phyloP scores from a whole-genome alignment of 208 protist genomes.

The Crithidia acanthocephali region DNA sequence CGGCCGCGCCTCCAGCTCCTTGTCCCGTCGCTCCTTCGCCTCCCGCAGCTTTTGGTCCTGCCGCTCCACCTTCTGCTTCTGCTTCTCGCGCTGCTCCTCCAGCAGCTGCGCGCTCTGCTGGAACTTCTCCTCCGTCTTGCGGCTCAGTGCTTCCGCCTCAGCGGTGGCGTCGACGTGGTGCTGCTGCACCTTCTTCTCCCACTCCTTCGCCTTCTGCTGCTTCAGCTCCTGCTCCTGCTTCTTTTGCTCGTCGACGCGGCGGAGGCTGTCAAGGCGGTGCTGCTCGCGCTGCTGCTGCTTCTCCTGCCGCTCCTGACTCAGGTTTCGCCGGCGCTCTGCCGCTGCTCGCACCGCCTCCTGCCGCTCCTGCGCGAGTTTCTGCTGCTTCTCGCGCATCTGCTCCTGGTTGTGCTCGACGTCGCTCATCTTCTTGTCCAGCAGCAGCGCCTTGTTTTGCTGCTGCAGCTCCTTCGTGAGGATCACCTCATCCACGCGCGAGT shows the following conservation, averaged over 20 bases:
- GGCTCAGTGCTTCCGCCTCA: constrained; percentile 43
- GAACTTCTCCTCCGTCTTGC: constrained; percentile 66
- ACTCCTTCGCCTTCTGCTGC: constrained; percentile 63
- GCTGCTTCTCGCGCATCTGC: constrained; percentile 68
- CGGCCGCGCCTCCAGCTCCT: constrained; percentile 27
- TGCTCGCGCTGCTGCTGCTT: constrained; percentile 73
- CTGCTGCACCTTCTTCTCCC: constrained; percentile 72
- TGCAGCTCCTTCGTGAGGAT: constrained; percentile 73
- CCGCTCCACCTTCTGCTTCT: constrained; percentile 70
- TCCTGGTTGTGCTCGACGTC: constrained; percentile 81
- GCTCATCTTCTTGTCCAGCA: constrained; percentile 79
- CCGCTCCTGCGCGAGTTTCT: constrained; percentile 61
- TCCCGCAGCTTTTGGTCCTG: constrained; percentile 60
- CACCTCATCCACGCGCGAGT: constrained; percentile 81
- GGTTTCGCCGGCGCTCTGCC: constrained; percentile 66
- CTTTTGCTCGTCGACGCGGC: constrained; percentile 78
- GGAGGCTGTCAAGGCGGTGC: constrained; percentile 53
- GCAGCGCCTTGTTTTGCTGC: constrained; percentile 71
- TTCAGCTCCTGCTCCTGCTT: constrained; percentile 53
- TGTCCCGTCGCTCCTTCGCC: constrained; percentile 41
- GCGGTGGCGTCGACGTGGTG: constrained; percentile 51
- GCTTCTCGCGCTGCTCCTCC: constrained; percentile 73
- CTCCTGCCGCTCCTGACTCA: constrained; percentile 76
- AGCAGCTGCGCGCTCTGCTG: constrained; percentile 66
- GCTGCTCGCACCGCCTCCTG: constrained; percentile 80